Evolutionary conservation across 164 flowering plant species (phyloP), one percentile per base, ranked within the genome.

Genomic region (Tinospora cordifolia): DNA sequence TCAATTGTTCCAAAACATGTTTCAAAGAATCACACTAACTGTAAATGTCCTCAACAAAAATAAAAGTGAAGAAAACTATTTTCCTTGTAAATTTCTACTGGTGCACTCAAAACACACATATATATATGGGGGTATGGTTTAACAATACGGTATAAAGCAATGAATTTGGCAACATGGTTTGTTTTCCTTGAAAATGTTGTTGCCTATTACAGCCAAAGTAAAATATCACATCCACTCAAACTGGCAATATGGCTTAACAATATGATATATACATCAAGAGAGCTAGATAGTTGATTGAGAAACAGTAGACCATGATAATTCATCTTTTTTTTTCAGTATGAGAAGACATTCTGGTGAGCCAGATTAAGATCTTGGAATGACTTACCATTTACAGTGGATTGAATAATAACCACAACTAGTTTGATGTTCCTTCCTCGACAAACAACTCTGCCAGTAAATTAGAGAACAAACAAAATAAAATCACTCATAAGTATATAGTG

Each of bases 341-440:
- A 30, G 21, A 54, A 54, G 60, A 54, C 24, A 54, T 19, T 54
- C 60, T 54, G 21, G 9, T 51, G 59, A 51, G n/a, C 19, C 59
- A 15, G 59, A 51, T 51, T 51, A 51, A 51, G 24, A 51, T 17
- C 22, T 54, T 54, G 24, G 40, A 25, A 27, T 19, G 30, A 76
- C 79, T 73, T 73, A 90, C 98, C 90, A 9, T 77, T 81, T 21
- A 78, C 70, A 74, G 78, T 77, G 38, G 88, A 80, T 65, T 85
- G 90, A 69, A 90, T 87, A 40, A 95, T 82, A 40, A 88, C 82
- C 65, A 92, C 79, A 40, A 87, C 79, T 79, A 90, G 69, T 80
- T 86, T 95, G 83, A 83, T 87, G 77, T 88, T 95, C 83, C 89
- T 85, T 57, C 83, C 86, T 40, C 84, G 87, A 70, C 83, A 77